Evolutionary conservation across 306 rosid genomes (phyloP).

Genomic region (Amphicarpaea edgeworthii): DNA sequence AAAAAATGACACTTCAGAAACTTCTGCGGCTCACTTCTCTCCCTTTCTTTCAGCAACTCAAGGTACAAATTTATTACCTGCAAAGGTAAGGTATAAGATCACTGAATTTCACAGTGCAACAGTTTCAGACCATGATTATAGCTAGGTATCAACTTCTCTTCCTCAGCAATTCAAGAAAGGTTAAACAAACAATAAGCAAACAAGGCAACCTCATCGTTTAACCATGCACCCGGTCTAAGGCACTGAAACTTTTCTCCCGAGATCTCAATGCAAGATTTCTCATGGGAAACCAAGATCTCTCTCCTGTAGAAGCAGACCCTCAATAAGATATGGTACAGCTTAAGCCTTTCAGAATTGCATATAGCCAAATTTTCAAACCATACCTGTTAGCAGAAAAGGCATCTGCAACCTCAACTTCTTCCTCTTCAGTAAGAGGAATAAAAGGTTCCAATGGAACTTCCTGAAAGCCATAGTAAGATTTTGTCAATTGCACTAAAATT

Average conservation of each 20-base stretch:
- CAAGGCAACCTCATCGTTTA: conserved; percentile 85
- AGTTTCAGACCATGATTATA: conserved; percentile 8
- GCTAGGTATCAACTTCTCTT: conserved; percentile 12
- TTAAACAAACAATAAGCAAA: conserved; percentile 17
- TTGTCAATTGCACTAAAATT: conserved; percentile 33
- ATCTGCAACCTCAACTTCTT: conserved; percentile 55
- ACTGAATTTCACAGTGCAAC: conserved; percentile 31
- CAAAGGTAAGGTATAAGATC: conserved; percentile 39
- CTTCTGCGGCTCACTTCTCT: conserved; percentile 75
- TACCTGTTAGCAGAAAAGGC: conserved; percentile 75
- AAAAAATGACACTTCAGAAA: conserved; percentile 89
- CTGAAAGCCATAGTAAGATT: conserved; percentile 54
- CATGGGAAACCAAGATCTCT: conserved; percentile 74
- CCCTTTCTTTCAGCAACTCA: conserved; percentile 96
- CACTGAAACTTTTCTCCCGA: conserved; percentile 71
- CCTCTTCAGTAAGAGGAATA: conserved; percentile 72
- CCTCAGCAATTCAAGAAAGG: conserved; percentile 32
- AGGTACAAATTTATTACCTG: conserved; percentile 94
- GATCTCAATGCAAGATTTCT: conserved; percentile 75
- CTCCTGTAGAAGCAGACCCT: conserved; percentile 60
- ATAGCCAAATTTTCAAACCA: conserved; percentile 38
- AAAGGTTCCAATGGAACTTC: conserved; percentile 65
- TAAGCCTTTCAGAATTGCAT: conserved; percentile 26
- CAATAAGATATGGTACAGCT: conserved; percentile 40
- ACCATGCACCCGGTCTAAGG: conserved; percentile 79